Conservation (phyloP, 352 stramenopile genomes). For the Globisporangium nagaii region DNA sequence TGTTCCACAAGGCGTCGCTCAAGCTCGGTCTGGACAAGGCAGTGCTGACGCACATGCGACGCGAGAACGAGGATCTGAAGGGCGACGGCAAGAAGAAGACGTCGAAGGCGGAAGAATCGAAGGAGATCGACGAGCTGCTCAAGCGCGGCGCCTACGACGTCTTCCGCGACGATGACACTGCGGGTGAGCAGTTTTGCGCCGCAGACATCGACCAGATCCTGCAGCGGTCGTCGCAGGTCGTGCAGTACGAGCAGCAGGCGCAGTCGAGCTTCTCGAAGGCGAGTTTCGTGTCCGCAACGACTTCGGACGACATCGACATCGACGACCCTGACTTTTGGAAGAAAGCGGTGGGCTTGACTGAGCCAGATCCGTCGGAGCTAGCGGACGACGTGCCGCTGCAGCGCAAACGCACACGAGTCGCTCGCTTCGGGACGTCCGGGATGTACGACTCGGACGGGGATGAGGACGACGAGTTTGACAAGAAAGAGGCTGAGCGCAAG, state of each 20-base stretch:
- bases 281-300: slow-evolving; percentile 88
- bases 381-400: slow-evolving; percentile 69
- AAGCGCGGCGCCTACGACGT: slow-evolving; percentile 90
- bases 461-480: slow-evolving; percentile 47
- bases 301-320: slow-evolving; percentile 93
- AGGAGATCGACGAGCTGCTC: slow-evolving; percentile 90
- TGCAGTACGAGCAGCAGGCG: slow-evolving; percentile 82
- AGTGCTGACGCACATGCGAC: slow-evolving; percentile 88
- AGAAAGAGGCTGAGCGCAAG: slow-evolving; percentile 28
- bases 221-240: slow-evolving; percentile 76
- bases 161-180: slow-evolving; percentile 88
- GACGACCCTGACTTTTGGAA: slow-evolving; percentile 99
- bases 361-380: slow-evolving; percentile 58
- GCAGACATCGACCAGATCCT: slow-evolving; percentile 99
- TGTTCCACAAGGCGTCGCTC: slow-evolving; percentile 91
- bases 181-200: slow-evolving; percentile 93
- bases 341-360: slow-evolving; percentile 91
- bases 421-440: slow-evolving; percentile 61
- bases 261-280: slow-evolving; percentile 90
- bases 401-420: slow-evolving; percentile 81
- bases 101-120: slow-evolving; percentile 78
- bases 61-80: slow-evolving; percentile 78
- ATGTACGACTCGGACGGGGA: slow-evolving; percentile 63
- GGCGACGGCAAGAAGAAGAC: slow-evolving; percentile 47
- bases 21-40: slow-evolving; percentile 93